A percentile compares a stretch with the other conserved stretches of the same genome.
phyloP scores from a whole-genome alignment of 2,329 filamentous ascomycete species.

The Exserohilum turcica region DNA sequence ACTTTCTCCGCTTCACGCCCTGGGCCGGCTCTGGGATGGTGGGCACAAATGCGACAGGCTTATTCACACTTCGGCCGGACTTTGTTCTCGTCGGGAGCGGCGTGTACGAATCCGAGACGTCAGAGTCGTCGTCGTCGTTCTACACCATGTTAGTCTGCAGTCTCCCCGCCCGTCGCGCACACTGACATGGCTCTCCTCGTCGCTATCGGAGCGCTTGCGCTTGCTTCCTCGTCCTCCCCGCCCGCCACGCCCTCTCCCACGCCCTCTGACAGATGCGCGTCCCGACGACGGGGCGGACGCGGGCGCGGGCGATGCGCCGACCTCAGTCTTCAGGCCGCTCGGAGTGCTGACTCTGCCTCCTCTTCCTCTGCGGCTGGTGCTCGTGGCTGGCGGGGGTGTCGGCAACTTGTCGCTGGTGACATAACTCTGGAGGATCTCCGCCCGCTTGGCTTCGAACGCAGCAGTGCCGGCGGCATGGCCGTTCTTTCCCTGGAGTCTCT shows the following conservation, averaged over 20 bases:
- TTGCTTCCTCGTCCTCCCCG: slow-evolving; percentile 47
- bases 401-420: slow-evolving; percentile 52
- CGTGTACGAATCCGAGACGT: slow-evolving; percentile 55
- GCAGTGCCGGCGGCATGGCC: slow-evolving; percentile 45
- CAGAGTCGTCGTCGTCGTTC: slow-evolving; percentile 44
- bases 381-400: slow-evolving; percentile 43
- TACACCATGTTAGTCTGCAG: slow-evolving; percentile 25
- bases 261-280: slow-evolving; percentile 46
- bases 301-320: slow-evolving; percentile 28
- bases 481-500: slow-evolving; percentile 44
- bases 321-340: slow-evolving; percentile 39
- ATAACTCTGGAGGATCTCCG: slow-evolving; percentile 53
- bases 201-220: slow-evolving; percentile 47
- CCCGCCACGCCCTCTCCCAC: slow-evolving; percentile 43
- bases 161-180: slow-evolving; percentile 1
- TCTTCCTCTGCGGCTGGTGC: slow-evolving; percentile 36
- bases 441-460: slow-evolving; percentile 54
- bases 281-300: slow-evolving; percentile 22
- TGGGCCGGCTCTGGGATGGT: slow-evolving; percentile 56
- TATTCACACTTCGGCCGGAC: slow-evolving; percentile 73
- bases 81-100: slow-evolving; percentile 71
- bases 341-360: slow-evolving; percentile 44
- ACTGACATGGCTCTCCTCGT: slow-evolving; percentile 44
- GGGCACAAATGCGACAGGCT: slow-evolving; percentile 67
- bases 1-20: slow-evolving; percentile 62